phyloP scores from a whole-genome alignment of 768 basidiomycete species.

The Boletus pseudopeckii region DNA sequence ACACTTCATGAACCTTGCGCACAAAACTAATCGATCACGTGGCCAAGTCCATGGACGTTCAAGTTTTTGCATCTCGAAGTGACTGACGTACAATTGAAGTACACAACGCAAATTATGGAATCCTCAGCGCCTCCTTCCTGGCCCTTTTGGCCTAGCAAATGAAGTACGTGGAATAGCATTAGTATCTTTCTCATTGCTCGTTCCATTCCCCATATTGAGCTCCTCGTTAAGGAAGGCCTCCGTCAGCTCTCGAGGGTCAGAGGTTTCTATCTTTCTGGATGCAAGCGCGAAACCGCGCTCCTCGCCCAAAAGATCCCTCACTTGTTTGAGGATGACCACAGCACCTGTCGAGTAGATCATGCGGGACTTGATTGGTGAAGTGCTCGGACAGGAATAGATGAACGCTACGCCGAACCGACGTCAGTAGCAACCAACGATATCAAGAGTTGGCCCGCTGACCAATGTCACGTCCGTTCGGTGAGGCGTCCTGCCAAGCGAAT shows the following conservation, averaged over 20 bases:
- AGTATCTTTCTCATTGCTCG: background rate
- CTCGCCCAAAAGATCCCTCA: conserved; percentile 48
- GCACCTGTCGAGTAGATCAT: conserved; percentile 87
- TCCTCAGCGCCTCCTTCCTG: conserved; percentile 48
- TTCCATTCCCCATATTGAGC: conserved; percentile 38
- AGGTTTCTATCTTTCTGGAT: conserved; percentile 75
- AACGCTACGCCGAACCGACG: conserved; percentile 52
- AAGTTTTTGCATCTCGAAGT: too few species aligned
- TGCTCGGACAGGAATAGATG: conserved; percentile 87
- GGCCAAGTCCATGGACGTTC: too few species aligned
- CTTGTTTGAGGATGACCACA: conserved; percentile 50
- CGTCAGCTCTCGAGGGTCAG: conserved; percentile 70
- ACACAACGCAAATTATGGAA: background rate
- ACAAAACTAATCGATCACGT: too few species aligned
- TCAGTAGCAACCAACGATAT: conserved; percentile 1
- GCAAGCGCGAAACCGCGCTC: conserved; percentile 41
- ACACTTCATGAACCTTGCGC: too few species aligned
- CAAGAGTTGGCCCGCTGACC: conserved; percentile 38
- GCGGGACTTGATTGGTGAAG: conserved; percentile 76
- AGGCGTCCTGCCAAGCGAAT: conserved; percentile 58
- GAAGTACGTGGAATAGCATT: conserved; percentile 27
- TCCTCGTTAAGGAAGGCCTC: conserved; percentile 59
- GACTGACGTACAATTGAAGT: background rate
- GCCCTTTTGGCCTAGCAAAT: conserved; percentile 72
- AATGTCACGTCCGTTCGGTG: conserved; percentile 52